Conservation (phyloP, 257 asterid species). For the Solanum ahanhuiri region DNA sequence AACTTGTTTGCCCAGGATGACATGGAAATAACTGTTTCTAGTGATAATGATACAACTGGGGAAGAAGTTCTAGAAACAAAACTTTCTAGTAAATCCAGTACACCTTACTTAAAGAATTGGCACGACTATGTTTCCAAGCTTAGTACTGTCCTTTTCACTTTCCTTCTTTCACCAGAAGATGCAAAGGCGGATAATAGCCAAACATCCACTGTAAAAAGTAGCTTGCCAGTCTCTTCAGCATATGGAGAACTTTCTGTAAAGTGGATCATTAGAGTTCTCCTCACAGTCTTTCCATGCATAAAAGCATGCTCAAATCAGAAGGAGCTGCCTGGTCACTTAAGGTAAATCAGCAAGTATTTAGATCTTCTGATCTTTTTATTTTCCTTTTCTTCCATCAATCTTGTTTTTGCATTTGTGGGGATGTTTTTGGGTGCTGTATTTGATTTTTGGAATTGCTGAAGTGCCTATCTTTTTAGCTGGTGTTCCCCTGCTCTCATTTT, state of each 20-base stretch:
- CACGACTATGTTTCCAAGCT: slow-evolving; percentile 63
- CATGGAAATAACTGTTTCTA: slow-evolving; percentile 17
- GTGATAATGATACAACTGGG: slow-evolving; percentile 22
- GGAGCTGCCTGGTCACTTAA: slow-evolving; percentile 74
- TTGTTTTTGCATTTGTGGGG: background rate
- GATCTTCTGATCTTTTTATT: slow-evolving; percentile 5
- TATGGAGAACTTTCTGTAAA: slow-evolving; percentile 84
- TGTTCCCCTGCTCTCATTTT: background rate
- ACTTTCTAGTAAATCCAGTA: slow-evolving; percentile 19
- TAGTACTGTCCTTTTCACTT: slow-evolving; percentile 60
- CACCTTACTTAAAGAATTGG: slow-evolving; percentile 45
- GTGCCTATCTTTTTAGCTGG: background rate
- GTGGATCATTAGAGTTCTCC: slow-evolving; percentile 91
- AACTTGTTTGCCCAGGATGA: slow-evolving; percentile 16
- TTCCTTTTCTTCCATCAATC: background rate
- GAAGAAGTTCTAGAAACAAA: slow-evolving; percentile 22
- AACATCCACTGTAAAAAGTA: slow-evolving; percentile 39
- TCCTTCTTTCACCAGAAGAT: slow-evolving; percentile 64
- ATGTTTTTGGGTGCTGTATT: slow-evolving; percentile 5
- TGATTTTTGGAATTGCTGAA: background rate
- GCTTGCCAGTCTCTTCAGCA: slow-evolving; percentile 50
- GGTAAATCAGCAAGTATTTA: slow-evolving; percentile 33
- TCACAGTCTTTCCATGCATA: slow-evolving; percentile 81
- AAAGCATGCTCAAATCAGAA: slow-evolving; percentile 79
- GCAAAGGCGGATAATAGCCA: slow-evolving; percentile 20